A percentile compares a stretch with the other conserved stretches of the same genome.
Evolutionary conservation across 768 basidiomycete genomes (phyloP).

Genomic region (Rossbeevera mucosa): DNA sequence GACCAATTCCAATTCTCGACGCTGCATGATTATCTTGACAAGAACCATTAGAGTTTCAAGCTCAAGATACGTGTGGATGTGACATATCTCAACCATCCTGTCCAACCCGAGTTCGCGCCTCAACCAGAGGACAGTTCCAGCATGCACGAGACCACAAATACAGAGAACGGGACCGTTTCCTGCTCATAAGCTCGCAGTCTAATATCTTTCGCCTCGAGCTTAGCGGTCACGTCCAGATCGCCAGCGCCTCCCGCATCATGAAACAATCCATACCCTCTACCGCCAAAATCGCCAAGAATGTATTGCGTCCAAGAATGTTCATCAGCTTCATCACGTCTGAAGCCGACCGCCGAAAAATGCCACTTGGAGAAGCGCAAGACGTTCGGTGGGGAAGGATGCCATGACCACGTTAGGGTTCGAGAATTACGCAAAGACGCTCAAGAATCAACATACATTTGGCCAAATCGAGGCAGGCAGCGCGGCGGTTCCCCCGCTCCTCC

Average conservation of each 20-base stretch:
- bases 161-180: slow-evolving; percentile 89
- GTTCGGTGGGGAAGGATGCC: slow-evolving; percentile 97
- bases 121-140: slow-evolving; percentile 36
- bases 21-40: no score
- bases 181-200: slow-evolving; percentile 57
- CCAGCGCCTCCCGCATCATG: slow-evolving; percentile 98
- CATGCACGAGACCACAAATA: slow-evolving; percentile 52
- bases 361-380: slow-evolving; percentile 95
- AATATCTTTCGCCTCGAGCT: neutral
- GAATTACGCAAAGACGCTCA: slow-evolving; percentile 87
- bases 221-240: slow-evolving; percentile 50
- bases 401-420: slow-evolving; percentile 92
- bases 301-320: slow-evolving; percentile 99
- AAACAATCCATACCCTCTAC: slow-evolving; percentile 83
- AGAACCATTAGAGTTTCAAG: no score
- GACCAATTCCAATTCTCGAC: no score
- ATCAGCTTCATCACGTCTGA: slow-evolving; percentile 97
- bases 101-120: slow-evolving; percentile 36
- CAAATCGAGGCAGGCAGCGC: slow-evolving; percentile 83
- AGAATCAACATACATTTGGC: slow-evolving; percentile 91
- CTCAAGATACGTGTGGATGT: no score
- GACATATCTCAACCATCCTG: no score
- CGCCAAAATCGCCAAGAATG: slow-evolving; percentile 96
- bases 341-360: slow-evolving; percentile 92
- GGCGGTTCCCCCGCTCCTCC: neutral